Conservation (phyloP, 2,329 filamentous ascomycete genomes). For the Helminthosporium solani region DNA sequence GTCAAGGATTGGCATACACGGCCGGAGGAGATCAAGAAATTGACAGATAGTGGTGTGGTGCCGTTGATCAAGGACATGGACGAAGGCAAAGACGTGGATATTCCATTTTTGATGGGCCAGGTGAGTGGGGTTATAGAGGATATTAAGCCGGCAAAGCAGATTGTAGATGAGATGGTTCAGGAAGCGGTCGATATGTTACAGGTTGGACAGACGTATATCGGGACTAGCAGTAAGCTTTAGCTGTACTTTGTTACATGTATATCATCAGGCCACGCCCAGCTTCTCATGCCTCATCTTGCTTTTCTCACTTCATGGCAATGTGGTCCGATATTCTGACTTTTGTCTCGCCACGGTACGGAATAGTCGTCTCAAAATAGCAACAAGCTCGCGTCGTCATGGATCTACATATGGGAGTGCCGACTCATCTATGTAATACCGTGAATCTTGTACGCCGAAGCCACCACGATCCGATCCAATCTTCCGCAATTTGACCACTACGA, state of each 20-base stretch:
- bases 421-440: no score
- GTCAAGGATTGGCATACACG: constrained; percentile 76
- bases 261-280: no score
- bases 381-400: background rate
- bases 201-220: constrained; percentile 39
- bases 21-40: constrained; percentile 70
- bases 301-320: background rate
- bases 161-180: constrained; percentile 85
- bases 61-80: constrained; percentile 83
- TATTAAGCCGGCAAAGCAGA: constrained; percentile 77
- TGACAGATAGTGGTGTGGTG: constrained; percentile 75
- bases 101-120: constrained; percentile 91
- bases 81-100: constrained; percentile 76
- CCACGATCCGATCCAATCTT: no score
- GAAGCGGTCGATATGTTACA: constrained; percentile 43
- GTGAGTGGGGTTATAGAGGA: constrained; percentile 76
- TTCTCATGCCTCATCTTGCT: no score
- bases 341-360: no score
- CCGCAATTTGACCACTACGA: no score
- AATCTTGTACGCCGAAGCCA: no score
- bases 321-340: background rate
- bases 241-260: background rate
- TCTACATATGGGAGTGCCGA: no score
- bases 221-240: constrained; percentile 39
- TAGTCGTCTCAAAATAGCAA: background rate